Evolutionary conservation across 441 rosid genomes (phyloP).

Genomic region (Isatis lusitanica): DNA sequence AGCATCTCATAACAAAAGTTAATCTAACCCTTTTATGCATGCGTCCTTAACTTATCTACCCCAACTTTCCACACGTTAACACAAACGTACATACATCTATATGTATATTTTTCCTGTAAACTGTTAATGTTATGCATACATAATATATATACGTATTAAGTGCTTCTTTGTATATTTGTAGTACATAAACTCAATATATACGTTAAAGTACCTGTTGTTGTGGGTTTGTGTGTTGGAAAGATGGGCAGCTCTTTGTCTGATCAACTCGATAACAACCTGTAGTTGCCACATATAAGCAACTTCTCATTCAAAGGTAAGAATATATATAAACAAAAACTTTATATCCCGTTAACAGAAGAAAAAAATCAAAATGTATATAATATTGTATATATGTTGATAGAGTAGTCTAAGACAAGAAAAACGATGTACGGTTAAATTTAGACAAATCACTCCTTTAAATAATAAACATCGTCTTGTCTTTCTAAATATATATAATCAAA

Average conservation of each 20-base stretch:
- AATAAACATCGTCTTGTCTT: background rate
- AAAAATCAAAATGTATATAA: background rate
- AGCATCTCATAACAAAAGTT: slow-evolving; percentile 28
- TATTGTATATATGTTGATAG: no score
- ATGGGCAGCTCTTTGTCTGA: slow-evolving; percentile 43
- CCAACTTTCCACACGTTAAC: background rate
- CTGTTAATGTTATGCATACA: background rate
- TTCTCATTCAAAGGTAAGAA: background rate
- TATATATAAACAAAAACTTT: background rate
- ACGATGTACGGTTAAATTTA: background rate
- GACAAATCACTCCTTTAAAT: background rate
- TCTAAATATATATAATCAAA: background rate
- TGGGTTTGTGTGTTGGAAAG: slow-evolving; percentile 31
- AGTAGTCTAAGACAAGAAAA: no score
- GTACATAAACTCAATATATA: background rate
- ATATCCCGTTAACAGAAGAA: background rate
- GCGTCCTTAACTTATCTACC: slow-evolving; percentile 3
- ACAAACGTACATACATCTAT: background rate
- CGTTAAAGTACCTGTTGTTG: slow-evolving; percentile 14
- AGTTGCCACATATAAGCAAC: slow-evolving; percentile 8
- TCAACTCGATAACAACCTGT: slow-evolving; percentile 41
- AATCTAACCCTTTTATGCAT: background rate
- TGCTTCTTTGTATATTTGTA: background rate
- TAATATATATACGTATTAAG: background rate
- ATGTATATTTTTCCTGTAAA: background rate